Evolutionary conservation across 306 rosid species (phyloP).

Genomic region (Urtica urens): DNA sequence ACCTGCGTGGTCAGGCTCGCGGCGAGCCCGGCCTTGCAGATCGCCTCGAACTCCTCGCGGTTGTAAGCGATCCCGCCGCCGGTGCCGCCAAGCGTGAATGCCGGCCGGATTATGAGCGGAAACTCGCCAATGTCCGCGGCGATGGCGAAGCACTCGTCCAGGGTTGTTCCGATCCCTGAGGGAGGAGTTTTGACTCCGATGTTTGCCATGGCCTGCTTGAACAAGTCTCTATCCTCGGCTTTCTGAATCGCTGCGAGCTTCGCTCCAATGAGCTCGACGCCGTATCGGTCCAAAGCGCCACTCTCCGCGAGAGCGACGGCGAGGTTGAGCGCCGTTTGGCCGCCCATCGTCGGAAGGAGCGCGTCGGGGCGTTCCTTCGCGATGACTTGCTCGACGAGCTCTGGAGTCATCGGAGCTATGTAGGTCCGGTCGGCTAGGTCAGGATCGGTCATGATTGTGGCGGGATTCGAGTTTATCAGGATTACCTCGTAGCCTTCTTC

Average conservation of each 20-base stretch:
- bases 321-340: slow-evolving; percentile 84
- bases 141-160: slow-evolving; percentile 48
- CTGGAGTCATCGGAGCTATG: slow-evolving; percentile 87
- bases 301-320: slow-evolving; percentile 74
- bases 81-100: slow-evolving; percentile 79
- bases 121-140: slow-evolving; percentile 58
- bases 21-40: slow-evolving; percentile 77
- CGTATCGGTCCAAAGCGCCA: slow-evolving; percentile 60
- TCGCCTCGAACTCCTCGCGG: slow-evolving; percentile 63
- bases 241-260: slow-evolving; percentile 87
- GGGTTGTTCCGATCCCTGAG: slow-evolving; percentile 53
- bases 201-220: slow-evolving; percentile 78
- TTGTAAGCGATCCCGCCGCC: slow-evolving; percentile 97
- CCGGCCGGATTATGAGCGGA: slow-evolving; percentile 75
- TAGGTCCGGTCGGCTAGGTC: slow-evolving; percentile 73
- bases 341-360: slow-evolving; percentile 89
- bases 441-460: slow-evolving; percentile 97
- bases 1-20: slow-evolving; percentile 82
- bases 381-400: slow-evolving; percentile 67
- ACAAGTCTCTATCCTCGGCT: slow-evolving; percentile 83
- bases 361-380: slow-evolving; percentile 87
- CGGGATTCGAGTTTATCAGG: slow-evolving; percentile 85
- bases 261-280: slow-evolving; percentile 81
- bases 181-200: slow-evolving; percentile 84
- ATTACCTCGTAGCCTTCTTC: slow-evolving; percentile 85